phyloP scores from a whole-genome alignment of 2,329 filamentous ascomycete genomes.

The Microdochium bolleyi region DNA sequence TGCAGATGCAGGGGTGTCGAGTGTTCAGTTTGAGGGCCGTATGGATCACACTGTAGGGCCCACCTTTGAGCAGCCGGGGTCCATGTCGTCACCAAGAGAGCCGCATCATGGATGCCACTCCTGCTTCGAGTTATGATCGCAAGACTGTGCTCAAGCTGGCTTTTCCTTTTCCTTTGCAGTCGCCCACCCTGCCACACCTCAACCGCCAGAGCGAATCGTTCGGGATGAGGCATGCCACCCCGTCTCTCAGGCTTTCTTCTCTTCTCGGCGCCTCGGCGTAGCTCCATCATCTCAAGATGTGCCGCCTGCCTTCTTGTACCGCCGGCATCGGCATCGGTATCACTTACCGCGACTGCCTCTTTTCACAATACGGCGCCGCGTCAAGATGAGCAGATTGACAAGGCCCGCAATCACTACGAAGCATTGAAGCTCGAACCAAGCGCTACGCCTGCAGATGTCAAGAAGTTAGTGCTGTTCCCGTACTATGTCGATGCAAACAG shows the following conservation, averaged over 20 bases:
- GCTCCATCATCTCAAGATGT: not conserved
- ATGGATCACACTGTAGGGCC: not conserved
- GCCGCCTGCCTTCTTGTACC: not conserved
- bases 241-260: slow-evolving; percentile 20
- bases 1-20: too few species aligned
- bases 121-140: not conserved
- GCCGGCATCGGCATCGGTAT: not conserved
- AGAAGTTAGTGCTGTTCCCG: slow-evolving; percentile 49
- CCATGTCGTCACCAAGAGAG: not conserved
- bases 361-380: slow-evolving; percentile 36
- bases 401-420: slow-evolving; percentile 66
- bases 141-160: not conserved
- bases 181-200: not conserved
- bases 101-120: not conserved
- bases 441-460: slow-evolving; percentile 71
- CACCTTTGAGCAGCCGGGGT: not conserved
- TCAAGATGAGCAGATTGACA: slow-evolving; percentile 24
- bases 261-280: slow-evolving; percentile 8
- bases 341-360: not conserved
- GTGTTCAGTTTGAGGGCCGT: too few species aligned
- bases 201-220: slow-evolving; percentile 5
- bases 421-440: slow-evolving; percentile 62
- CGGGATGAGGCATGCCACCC: slow-evolving; percentile 58
- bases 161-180: not conserved
- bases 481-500: too few species aligned